These are phyloP conservation scores for Pichia exigua DNA, from an alignment of 805 yeast genomes.

Conservation along the genomic window DNA sequence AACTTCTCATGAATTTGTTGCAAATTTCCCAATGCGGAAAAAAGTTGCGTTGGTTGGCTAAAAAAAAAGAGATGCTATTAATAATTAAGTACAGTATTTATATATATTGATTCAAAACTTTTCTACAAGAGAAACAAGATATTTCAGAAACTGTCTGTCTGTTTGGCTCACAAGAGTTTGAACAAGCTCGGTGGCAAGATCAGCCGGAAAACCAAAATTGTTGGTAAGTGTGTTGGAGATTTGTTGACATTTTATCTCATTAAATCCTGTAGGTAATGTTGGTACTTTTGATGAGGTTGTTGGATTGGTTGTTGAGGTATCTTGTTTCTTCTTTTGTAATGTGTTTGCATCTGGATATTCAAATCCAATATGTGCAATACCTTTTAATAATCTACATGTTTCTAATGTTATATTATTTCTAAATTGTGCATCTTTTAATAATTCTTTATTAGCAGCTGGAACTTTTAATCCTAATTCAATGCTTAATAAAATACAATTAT, in stretches of 20 bases:
- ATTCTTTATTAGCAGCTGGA: conserved; percentile 30
- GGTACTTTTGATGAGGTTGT: conserved; percentile 18
- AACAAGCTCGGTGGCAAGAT: conserved; percentile 54
- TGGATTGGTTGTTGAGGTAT: conserved; percentile 26
- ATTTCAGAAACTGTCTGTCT: conserved; percentile 63
- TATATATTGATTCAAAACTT: neutral
- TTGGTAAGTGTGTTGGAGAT: conserved; percentile 32
- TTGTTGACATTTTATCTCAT: conserved; percentile 26
- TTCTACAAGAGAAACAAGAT: conserved; percentile 36
- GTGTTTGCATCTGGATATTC: conserved; percentile 24
- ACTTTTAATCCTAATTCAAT: conserved; percentile 78
- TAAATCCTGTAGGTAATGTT: conserved; percentile 15
- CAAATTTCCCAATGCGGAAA: neutral
- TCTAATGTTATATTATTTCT: conserved; percentile 64
- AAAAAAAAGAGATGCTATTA: neutral
- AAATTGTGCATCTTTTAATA: conserved; percentile 71
- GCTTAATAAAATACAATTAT: conserved; percentile 55
- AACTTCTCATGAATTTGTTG: neutral
- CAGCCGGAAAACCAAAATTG: conserved; percentile 57
- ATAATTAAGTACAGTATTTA: neutral
- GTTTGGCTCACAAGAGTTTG: conserved; percentile 47
- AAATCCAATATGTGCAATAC: conserved; percentile 38
- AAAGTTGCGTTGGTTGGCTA: neutral
- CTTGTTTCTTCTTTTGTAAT: conserved; percentile 14
- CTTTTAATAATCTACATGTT: conserved; percentile 58